phyloP scores from a whole-genome alignment of 1,139 yeast species.

The Blastobotrys petasosporus region DNA sequence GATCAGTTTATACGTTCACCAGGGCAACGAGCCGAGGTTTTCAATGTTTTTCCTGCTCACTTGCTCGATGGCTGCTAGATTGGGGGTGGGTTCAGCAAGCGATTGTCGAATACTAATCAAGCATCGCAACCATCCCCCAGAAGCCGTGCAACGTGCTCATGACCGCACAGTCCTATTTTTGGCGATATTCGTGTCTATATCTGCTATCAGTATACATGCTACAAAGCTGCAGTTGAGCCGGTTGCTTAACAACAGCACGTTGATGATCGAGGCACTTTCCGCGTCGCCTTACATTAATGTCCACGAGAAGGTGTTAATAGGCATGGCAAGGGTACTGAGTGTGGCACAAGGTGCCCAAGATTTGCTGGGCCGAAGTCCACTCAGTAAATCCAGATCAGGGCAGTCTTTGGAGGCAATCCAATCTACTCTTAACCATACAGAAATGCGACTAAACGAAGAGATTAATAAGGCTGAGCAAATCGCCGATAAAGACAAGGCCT shows the following conservation, averaged over 20 bases:
- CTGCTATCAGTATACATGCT: constrained; percentile 1
- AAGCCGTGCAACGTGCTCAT: background rate
- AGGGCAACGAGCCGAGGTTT: constrained; percentile 7
- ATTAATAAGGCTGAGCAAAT: background rate
- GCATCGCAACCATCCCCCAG: background rate
- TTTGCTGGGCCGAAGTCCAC: too few species aligned
- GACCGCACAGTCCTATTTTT: constrained; percentile 3
- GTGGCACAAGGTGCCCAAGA: too few species aligned
- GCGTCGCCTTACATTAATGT: background rate
- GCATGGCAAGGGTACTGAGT: background rate
- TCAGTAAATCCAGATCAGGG: too few species aligned
- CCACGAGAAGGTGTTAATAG: background rate
- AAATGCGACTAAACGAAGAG: background rate
- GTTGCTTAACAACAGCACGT: too few species aligned
- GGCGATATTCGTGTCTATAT: background rate
- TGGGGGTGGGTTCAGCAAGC: background rate
- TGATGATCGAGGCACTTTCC: background rate
- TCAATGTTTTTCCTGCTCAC: background rate
- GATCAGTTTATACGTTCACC: background rate
- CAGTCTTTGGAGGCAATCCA: background rate
- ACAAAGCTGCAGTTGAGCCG: background rate
- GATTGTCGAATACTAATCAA: constrained; percentile 1
- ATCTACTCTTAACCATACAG: background rate
- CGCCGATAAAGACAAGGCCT: too few species aligned
- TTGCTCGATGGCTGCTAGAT: background rate